Conservation (phyloP, 1,284 basidiomycete genomes). For the Leccinum variabile region DNA sequence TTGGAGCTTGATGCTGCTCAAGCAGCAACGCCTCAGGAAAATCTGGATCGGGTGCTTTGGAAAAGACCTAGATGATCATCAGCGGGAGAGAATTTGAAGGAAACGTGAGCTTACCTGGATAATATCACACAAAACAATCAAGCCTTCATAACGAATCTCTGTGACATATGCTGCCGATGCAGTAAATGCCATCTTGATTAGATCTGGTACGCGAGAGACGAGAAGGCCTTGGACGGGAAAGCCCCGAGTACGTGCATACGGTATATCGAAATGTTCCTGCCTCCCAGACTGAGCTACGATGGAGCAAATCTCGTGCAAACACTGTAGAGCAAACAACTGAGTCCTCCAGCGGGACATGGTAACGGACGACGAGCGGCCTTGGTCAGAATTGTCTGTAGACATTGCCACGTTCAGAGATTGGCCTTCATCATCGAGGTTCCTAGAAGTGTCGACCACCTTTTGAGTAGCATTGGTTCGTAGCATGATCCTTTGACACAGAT, state of each 20-base stretch:
- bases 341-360: slow-evolving; percentile 91
- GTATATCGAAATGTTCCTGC: slow-evolving; percentile 80
- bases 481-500: slow-evolving; percentile 97
- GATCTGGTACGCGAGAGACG: slow-evolving; percentile 82
- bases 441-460: slow-evolving; percentile 63
- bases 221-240: slow-evolving; percentile 56
- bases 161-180: slow-evolving; percentile 95
- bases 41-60: slow-evolving; percentile 86
- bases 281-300: slow-evolving; percentile 74
- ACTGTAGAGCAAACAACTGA: slow-evolving; percentile 92
- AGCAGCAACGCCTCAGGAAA: slow-evolving; percentile 88
- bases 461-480: slow-evolving; percentile 81
- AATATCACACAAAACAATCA: slow-evolving; percentile 88
- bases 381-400: slow-evolving; percentile 24
- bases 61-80: slow-evolving; percentile 65
- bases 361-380: slow-evolving; percentile 39
- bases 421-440: slow-evolving; percentile 88
- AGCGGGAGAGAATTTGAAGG: slow-evolving; percentile 1
- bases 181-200: slow-evolving; percentile 98
- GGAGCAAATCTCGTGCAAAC: slow-evolving; percentile 86
- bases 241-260: slow-evolving; percentile 55
- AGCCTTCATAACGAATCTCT: slow-evolving; percentile 91
- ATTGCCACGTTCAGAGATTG: slow-evolving; percentile 77
- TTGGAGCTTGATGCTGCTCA: slow-evolving; percentile 99
- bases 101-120: slow-evolving; percentile 66